A percentile compares a stretch with the other conserved stretches of the same genome.
phyloP scores from a whole-genome alignment of 768 basidiomycete genomes.

The Scleroderma citrinum region DNA sequence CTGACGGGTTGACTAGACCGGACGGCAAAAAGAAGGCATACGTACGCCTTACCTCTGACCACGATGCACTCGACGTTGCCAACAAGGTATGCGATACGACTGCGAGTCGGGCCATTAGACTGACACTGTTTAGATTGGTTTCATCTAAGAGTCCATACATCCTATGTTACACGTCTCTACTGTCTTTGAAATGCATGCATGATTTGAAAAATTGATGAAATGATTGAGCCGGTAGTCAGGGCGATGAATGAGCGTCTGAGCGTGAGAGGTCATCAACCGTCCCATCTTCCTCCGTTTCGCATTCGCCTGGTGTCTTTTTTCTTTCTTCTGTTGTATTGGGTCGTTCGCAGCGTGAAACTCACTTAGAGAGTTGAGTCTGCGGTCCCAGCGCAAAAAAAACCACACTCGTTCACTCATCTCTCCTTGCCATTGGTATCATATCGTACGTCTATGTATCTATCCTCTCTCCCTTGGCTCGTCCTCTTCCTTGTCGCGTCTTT shows the following conservation, averaged over 20 bases:
- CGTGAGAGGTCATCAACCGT: not conserved
- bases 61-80: constrained; percentile 93
- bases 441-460: constrained; percentile 23
- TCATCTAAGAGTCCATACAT: constrained; percentile 56
- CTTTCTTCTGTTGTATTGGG: not conserved
- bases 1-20: constrained; percentile 47
- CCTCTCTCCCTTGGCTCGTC: constrained; percentile 17
- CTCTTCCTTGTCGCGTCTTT: constrained; percentile 21
- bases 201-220: too few relatives aligned
- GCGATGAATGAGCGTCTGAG: not conserved
- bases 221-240: not conserved
- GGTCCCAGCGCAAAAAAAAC: constrained; percentile 10
- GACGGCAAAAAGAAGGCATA: constrained; percentile 99
- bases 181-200: not conserved
- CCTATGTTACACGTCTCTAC: not conserved
- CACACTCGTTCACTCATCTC: constrained; percentile 38
- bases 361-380: constrained; percentile 6
- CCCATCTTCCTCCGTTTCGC: constrained; percentile 8
- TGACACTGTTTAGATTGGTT: constrained; percentile 63
- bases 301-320: constrained; percentile 2
- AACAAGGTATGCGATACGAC: constrained; percentile 65
- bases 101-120: not conserved
- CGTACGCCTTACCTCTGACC: constrained; percentile 90
- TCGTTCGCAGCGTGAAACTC: constrained; percentile 13
- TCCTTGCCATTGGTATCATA: constrained; percentile 26